Evolutionary conservation across 257 asterid species (phyloP), one percentile per base, ranked within the genome.

Genomic region (Solanum rostratum): DNA sequence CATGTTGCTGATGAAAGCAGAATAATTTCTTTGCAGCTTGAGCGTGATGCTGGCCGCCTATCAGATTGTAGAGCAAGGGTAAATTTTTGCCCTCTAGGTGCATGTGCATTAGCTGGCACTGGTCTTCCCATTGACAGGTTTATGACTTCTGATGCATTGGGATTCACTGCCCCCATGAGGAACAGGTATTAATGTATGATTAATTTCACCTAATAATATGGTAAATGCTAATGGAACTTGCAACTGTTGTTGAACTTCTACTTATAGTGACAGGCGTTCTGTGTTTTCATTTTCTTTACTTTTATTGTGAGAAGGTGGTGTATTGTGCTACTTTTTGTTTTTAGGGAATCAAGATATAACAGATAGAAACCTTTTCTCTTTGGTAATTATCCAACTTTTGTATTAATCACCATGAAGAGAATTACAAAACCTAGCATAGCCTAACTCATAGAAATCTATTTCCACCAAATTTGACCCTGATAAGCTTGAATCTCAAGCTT

Each of bases 51-150:
- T 19, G 83, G 93, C 57, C 98, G 98, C 82, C 89, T 97, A 88
- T 89, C 89, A 81, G 98, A 97, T 86, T 97, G 99, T 85, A 93
- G 91, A 80, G 92, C 57, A 49, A 92, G 99, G 88, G 45, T 97
- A 91, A 97, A 95, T 85, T 93, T 91, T 84, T 92, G 97, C 80
- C 99, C 99, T 49, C 91, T 97, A 84, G 99, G 99, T 85, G 98
- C 99, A 46, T 95, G 99, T 92, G 97, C 99, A 10, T 92, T 97
- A 86, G 99, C 99, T 88, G 99, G 99, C 43, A 95, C 99, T 79
- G 99, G 99, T 81, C 92, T 97, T 86, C 98, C 99, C 85, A 95
- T 97, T 87, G 99, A 97, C 85, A 91, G 99, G 85, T 97, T 97
- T 86, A 95, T 94, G 98, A 97, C 99, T 46, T 92, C 99, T n/a